phyloP scores from a whole-genome alignment of 2,329 filamentous ascomycete genomes.

The Chaetomiaceae sp. region DNA sequence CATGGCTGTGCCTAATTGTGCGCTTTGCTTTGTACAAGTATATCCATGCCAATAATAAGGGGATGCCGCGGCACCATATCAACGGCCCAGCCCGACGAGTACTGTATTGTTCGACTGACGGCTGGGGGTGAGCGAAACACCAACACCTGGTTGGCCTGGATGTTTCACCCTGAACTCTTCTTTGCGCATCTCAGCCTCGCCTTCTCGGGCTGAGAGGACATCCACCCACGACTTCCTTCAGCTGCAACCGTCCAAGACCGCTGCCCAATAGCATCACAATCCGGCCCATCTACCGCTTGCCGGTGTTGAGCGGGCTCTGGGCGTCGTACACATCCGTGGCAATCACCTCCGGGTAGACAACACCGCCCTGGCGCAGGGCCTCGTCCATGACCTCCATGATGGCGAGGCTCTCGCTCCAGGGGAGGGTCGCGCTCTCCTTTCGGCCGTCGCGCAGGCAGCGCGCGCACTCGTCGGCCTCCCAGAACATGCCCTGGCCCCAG shows the following conservation, averaged over 20 bases:
- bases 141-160: no score
- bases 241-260: neutral
- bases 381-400: conserved; percentile 73
- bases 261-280: neutral
- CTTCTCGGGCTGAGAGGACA: neutral
- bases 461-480: conserved; percentile 40
- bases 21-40: no score
- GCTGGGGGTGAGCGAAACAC: no score
- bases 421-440: conserved; percentile 65
- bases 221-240: no score
- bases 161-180: no score
- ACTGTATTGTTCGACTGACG: no score
- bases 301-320: conserved; percentile 57
- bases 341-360: conserved; percentile 51
- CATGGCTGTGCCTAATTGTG: no score
- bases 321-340: conserved; percentile 52
- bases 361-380: conserved; percentile 46
- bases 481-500: conserved; percentile 75
- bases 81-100: no score
- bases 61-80: no score
- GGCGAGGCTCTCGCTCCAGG: conserved; percentile 68
- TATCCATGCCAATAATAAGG: no score
- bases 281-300: conserved; percentile 35
- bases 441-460: conserved; percentile 62
- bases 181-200: no score